Conservation (phyloP, 495 filamentous ascomycete genomes). For the Aspergillus avenaceus region DNA sequence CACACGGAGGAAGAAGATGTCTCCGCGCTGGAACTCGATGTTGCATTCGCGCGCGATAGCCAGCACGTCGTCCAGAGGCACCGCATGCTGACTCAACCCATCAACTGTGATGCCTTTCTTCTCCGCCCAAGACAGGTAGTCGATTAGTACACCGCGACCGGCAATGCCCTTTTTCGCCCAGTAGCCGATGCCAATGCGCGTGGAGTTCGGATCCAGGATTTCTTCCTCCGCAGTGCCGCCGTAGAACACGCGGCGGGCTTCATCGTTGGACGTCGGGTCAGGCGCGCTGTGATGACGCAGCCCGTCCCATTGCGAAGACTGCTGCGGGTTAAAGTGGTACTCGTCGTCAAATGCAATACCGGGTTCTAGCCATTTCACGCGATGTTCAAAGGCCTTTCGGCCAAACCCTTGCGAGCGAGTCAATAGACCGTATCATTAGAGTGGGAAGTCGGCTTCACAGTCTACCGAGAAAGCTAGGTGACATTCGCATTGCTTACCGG, state of each 20-base stretch:
- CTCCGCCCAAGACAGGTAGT: conserved; percentile 48
- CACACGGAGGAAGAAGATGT: conserved; percentile 73
- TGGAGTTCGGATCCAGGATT: conserved; percentile 47
- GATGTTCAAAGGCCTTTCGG: conserved; percentile 52
- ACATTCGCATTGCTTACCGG: conserved; percentile 31
- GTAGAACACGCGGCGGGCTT: conserved; percentile 44
- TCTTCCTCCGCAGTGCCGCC: conserved; percentile 49
- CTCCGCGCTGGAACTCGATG: conserved; percentile 53
- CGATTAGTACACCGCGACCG: conserved; percentile 52
- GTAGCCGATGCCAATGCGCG: conserved; percentile 47
- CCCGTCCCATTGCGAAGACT: conserved; percentile 75
- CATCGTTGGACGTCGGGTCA: conserved; percentile 29
- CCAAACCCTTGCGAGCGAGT: conserved; percentile 40
- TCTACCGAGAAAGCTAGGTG: too few species aligned
- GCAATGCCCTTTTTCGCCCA: conserved; percentile 51
- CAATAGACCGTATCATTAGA: neutral
- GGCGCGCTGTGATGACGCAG: conserved; percentile 55
- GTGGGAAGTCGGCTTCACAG: too few species aligned
- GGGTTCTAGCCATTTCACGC: conserved; percentile 48
- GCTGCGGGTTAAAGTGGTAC: conserved; percentile 72
- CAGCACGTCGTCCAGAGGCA: conserved; percentile 51
- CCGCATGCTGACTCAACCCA: conserved; percentile 55
- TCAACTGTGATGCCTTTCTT: conserved; percentile 46
- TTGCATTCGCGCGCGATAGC: conserved; percentile 53
- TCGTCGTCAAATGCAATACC: conserved; percentile 61